phyloP scores from a whole-genome alignment of 1,284 basidiomycete genomes.

The Ustilago hordei region DNA sequence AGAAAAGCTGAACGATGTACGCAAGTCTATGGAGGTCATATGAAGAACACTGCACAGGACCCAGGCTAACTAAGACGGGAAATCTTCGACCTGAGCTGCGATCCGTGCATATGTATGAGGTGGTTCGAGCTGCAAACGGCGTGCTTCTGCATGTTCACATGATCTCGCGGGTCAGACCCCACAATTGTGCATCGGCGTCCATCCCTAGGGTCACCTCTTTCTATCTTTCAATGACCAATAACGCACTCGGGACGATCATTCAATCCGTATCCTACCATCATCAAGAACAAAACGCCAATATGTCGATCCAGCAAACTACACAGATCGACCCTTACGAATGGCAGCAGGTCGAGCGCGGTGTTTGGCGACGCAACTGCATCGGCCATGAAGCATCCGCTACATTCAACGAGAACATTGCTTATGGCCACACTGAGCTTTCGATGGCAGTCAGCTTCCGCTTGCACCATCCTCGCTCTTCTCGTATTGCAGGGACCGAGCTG shows the following conservation, averaged over 20 bases:
- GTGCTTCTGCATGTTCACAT: background rate
- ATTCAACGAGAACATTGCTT: conserved; percentile 47
- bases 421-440: conserved; percentile 52
- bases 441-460: conserved; percentile 12
- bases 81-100: background rate
- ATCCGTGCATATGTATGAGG: conserved; percentile 1
- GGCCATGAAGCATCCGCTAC: conserved; percentile 47
- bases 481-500: conserved; percentile 16
- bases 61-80: no score
- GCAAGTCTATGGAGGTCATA: background rate
- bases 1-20: background rate
- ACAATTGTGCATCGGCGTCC: background rate
- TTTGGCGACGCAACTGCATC: conserved; percentile 39
- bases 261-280: conserved; percentile 5
- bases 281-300: conserved; percentile 3
- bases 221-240: conserved; percentile 15
- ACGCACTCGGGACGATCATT: conserved; percentile 15
- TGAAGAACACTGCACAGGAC: background rate
- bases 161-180: background rate
- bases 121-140: background rate
- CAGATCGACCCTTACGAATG: conserved; percentile 27
- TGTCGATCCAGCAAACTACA: conserved; percentile 11
- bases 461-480: conserved; percentile 18
- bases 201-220: background rate
- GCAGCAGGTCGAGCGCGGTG: conserved; percentile 9